These are phyloP conservation scores for Spathaspora girioi DNA, from an alignment of 805 yeast species.

Conservation along the genomic window DNA sequence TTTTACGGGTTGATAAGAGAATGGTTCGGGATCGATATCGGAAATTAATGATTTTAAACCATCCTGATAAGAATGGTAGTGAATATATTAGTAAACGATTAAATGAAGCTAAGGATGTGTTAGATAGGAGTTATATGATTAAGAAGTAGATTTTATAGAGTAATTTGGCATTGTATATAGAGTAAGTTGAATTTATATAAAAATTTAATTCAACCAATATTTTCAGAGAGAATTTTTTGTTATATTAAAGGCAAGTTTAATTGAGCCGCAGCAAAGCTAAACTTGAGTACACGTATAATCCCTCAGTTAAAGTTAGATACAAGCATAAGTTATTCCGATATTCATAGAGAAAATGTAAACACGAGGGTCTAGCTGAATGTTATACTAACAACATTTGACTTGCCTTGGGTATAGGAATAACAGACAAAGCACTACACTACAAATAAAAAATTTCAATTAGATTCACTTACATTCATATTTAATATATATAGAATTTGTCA, in stretches of 20 bases:
- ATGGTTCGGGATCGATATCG: slow-evolving; percentile 33
- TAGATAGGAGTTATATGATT: slow-evolving; percentile 37
- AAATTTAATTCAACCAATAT: too few species aligned
- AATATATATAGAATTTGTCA: background rate
- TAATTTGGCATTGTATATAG: background rate
- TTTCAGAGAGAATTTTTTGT: too few species aligned
- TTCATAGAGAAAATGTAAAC: too few species aligned
- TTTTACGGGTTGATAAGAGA: slow-evolving; percentile 32
- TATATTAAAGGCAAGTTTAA: too few species aligned
- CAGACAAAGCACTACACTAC: background rate
- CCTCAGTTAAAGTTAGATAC: too few species aligned
- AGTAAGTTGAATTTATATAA: too few species aligned
- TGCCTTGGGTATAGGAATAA: too few species aligned
- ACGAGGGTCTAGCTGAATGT: too few species aligned
- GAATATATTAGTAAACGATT: slow-evolving; percentile 38
- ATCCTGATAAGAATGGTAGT: slow-evolving; percentile 42
- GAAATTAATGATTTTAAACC: slow-evolving; percentile 37
- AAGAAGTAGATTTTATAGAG: slow-evolving; percentile 2
- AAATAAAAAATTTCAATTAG: background rate
- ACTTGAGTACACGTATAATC: too few species aligned
- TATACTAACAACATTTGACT: too few species aligned
- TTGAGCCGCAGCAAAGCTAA: too few species aligned
- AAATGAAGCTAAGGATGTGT: slow-evolving; percentile 40
- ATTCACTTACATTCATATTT: background rate
- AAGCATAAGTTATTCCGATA: too few species aligned